Evolutionary conservation across 2,329 filamentous ascomycete genomes (phyloP).

Genomic region (Trichoderma asperellum): DNA sequence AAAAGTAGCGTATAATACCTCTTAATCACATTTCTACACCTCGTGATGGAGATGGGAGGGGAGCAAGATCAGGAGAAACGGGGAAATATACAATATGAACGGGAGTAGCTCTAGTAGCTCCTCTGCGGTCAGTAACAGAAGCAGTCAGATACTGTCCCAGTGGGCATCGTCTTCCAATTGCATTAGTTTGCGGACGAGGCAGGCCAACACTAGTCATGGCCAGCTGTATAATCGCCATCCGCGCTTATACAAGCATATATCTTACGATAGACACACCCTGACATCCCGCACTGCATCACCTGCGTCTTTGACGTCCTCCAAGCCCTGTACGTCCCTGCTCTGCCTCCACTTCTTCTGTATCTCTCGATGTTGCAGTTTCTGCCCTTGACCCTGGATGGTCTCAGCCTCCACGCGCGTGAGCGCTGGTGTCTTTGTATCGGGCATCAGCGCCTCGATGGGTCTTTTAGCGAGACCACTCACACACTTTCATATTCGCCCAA

Average conservation of each 20-base stretch:
- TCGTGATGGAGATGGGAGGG: slow-evolving; percentile 9
- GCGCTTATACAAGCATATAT: not conserved
- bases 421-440: slow-evolving; percentile 21
- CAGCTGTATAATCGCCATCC: not conserved
- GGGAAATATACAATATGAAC: not conserved
- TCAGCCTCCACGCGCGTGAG: slow-evolving; percentile 25
- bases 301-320: slow-evolving; percentile 3
- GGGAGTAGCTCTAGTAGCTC: slow-evolving; percentile 15
- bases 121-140: not conserved
- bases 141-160: slow-evolving; percentile 13
- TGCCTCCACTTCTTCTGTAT: slow-evolving; percentile 21
- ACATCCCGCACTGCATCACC: not conserved
- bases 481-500: slow-evolving; percentile 12
- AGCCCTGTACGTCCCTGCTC: slow-evolving; percentile 8
- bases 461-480: slow-evolving; percentile 14
- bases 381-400: slow-evolving; percentile 24
- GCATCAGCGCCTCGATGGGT: slow-evolving; percentile 21
- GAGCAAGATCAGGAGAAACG: slow-evolving; percentile 17
- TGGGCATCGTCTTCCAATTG: not conserved
- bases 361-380: slow-evolving; percentile 28
- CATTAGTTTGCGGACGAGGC: slow-evolving; percentile 10
- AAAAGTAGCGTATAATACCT: not conserved
- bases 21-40: slow-evolving; percentile 24
- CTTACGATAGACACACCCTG: not conserved
- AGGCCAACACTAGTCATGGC: not conserved